Evolutionary conservation across 345 rosid species (phyloP).

Genomic region (Dipteronia dyeriana): DNA sequence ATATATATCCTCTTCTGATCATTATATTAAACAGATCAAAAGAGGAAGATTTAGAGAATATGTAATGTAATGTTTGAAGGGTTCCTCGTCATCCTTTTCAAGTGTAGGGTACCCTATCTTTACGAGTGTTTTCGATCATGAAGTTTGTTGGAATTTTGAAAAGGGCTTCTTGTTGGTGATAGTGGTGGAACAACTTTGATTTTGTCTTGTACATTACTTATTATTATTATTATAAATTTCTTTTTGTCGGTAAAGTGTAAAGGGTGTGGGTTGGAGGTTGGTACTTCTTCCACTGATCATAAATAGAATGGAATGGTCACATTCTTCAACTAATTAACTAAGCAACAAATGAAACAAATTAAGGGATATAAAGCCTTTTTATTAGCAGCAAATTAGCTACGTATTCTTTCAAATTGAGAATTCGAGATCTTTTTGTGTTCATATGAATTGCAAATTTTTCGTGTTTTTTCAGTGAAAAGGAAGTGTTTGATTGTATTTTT

Average conservation of each 20-base stretch:
- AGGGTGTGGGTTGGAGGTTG: no score
- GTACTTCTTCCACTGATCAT: conserved; percentile 6
- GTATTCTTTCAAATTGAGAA: no score
- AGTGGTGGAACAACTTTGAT: conserved; percentile 19
- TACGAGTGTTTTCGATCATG: conserved; percentile 8
- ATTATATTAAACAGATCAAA: not conserved
- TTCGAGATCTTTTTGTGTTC: no score
- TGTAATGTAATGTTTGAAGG: no score
- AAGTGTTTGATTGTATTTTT: no score
- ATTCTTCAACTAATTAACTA: not conserved
- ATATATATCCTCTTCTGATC: not conserved
- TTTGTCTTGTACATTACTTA: conserved; percentile 21
- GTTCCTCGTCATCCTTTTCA: no score
- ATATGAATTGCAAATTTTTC: no score
- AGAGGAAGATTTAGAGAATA: not conserved
- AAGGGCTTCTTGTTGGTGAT: conserved; percentile 13
- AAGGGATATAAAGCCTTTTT: no score
- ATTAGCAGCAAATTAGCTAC: no score
- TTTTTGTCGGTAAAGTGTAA: conserved; percentile 8
- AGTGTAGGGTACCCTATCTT: no score
- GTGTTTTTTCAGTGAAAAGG: no score
- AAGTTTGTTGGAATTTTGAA: conserved; percentile 23
- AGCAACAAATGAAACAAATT: no score
- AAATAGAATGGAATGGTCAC: not conserved
- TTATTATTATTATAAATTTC: not conserved